phyloP scores from a whole-genome alignment of 2,329 filamentous ascomycete genomes.

The Cyphellophora europaea region DNA sequence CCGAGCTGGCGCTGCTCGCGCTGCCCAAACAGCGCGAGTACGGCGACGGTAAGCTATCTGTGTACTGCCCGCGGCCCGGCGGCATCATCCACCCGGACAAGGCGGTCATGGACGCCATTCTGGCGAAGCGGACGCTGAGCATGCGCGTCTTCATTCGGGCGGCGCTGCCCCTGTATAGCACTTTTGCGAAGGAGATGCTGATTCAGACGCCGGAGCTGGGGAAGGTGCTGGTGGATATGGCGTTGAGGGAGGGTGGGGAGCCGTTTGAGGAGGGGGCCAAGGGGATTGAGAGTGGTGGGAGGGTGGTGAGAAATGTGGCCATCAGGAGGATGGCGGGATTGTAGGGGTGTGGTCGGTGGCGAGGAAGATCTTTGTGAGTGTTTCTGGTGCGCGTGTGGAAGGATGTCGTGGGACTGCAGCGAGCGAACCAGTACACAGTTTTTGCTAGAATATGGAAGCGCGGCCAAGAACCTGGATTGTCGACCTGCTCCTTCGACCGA shows the following conservation, averaged over 20 bases:
- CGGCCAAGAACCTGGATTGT: too few species aligned
- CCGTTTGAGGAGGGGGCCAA: constrained; percentile 3
- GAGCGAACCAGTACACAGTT: too few species aligned
- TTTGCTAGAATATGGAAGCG: too few species aligned
- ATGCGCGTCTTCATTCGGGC: constrained; percentile 18
- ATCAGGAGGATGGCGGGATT: constrained; percentile 8
- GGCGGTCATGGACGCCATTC: constrained; percentile 26
- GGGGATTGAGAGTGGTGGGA: constrained; percentile 9
- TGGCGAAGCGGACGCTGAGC: constrained; percentile 17
- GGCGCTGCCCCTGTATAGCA: constrained; percentile 14
- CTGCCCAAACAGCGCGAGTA: constrained; percentile 33
- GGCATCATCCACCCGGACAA: constrained; percentile 45
- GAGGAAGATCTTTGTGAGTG: too few species aligned
- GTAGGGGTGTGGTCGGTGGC: too few species aligned
- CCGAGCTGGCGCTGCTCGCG: constrained; percentile 50
- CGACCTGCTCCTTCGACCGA: too few species aligned
- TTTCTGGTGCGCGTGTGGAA: too few species aligned
- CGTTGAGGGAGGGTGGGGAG: constrained; percentile 29
- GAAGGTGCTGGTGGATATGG: constrained; percentile 38
- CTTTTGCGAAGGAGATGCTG: constrained; percentile 3
- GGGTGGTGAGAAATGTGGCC: constrained; percentile 8
- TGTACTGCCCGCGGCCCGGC: constrained; percentile 50
- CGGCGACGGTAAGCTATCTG: constrained; percentile 40
- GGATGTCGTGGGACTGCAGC: too few species aligned
- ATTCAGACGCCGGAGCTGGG: constrained; percentile 37